These are phyloP conservation scores for Persicaria tinctoria DNA, from an alignment of 148 eudicot genomes.

Conservation along the genomic window DNA sequence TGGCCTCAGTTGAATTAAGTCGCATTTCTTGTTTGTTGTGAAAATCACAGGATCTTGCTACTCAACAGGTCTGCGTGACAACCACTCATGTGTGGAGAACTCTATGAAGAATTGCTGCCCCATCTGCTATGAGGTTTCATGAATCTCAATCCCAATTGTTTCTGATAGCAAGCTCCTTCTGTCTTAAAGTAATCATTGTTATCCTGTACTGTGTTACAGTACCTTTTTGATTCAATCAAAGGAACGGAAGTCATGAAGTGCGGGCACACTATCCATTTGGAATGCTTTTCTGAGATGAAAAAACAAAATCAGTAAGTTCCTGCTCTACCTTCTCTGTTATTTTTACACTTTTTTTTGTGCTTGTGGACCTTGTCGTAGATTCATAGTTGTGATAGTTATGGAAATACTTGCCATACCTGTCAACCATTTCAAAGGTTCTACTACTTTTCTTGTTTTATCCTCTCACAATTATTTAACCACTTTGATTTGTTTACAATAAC, in stretches of 20 bases:
- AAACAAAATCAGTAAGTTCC: constrained; percentile 48
- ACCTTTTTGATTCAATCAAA: constrained; percentile 77
- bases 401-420: not conserved
- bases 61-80: constrained; percentile 42
- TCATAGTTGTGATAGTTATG: not conserved
- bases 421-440: not conserved
- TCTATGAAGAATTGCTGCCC: constrained; percentile 90
- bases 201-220: constrained; percentile 32
- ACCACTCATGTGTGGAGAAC: constrained; percentile 76
- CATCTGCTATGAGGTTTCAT: constrained; percentile 80
- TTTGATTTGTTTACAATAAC: not conserved
- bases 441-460: not conserved
- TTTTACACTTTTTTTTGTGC: not conserved
- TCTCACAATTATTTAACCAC: not conserved
- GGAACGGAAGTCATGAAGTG: constrained; percentile 52
- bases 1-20: not conserved
- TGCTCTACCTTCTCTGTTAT: not conserved
- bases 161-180: not conserved
- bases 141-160: not conserved
- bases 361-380: not conserved
- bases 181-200: constrained; percentile 6
- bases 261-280: constrained; percentile 78
- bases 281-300: constrained; percentile 47
- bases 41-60: constrained; percentile 68
- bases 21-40: constrained; percentile 8